Conservation (phyloP, 768 basidiomycete genomes). For the Lentinus tigrinus region DNA sequence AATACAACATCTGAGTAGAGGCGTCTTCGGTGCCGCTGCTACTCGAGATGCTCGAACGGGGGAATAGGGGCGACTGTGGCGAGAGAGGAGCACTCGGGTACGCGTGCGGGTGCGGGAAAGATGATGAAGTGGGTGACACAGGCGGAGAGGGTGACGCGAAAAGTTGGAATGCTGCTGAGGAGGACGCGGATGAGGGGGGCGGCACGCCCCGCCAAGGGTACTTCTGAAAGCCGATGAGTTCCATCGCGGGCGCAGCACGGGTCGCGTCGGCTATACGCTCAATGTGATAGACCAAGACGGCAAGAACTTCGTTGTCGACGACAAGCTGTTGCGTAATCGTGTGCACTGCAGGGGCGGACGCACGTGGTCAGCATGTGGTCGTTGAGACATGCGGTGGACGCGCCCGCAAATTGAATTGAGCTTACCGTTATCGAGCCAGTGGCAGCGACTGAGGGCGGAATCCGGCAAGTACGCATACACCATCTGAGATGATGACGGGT, state of each 20-base stretch:
- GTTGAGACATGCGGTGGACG: slow-evolving; percentile 33
- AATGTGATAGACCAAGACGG: slow-evolving; percentile 67
- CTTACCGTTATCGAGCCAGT: slow-evolving; percentile 71
- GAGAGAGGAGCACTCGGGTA: slow-evolving; percentile 8
- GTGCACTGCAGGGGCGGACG: slow-evolving; percentile 35
- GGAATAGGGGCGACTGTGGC: slow-evolving; percentile 8
- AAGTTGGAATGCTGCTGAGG: slow-evolving; percentile 13
- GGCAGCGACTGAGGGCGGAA: slow-evolving; percentile 61
- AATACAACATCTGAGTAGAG: background rate
- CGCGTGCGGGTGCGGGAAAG: slow-evolving; percentile 4
- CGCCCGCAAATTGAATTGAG: slow-evolving; percentile 16
- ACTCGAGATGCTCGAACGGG: background rate
- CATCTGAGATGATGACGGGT: slow-evolving; percentile 39
- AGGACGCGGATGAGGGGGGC: slow-evolving; percentile 24
- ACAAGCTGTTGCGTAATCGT: slow-evolving; percentile 71
- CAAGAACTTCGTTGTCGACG: slow-evolving; percentile 60
- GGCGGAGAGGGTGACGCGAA: slow-evolving; percentile 29
- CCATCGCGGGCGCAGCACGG: slow-evolving; percentile 54
- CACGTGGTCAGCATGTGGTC: slow-evolving; percentile 34
- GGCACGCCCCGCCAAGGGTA: slow-evolving; percentile 28
- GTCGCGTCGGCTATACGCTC: slow-evolving; percentile 48
- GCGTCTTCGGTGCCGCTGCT: background rate
- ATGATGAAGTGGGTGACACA: slow-evolving; percentile 13
- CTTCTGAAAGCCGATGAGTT: slow-evolving; percentile 54
- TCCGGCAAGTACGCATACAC: slow-evolving; percentile 64